These are phyloP conservation scores for Talaromyces trachyspermus DNA, from an alignment of 495 filamentous ascomycete species.

Conservation along the genomic window DNA sequence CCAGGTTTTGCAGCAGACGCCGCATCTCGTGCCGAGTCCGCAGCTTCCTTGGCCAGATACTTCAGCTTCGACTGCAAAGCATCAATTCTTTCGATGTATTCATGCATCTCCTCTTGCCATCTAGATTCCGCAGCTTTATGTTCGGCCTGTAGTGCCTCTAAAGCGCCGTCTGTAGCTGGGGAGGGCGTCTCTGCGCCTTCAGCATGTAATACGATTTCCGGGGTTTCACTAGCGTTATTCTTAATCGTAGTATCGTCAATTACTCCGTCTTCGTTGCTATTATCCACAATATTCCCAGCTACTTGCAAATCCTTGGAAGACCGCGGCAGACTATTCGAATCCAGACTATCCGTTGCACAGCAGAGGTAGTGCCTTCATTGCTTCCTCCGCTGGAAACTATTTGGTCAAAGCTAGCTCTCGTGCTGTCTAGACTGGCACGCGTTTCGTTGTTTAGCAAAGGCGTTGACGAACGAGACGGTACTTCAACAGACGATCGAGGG, in stretches of 20 bases:
- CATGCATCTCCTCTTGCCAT: constrained; percentile 72
- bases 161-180: constrained; percentile 8
- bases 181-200: constrained; percentile 2
- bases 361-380: constrained; percentile 9
- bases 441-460: constrained; percentile 28
- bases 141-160: constrained; percentile 47
- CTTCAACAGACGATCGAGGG: constrained; percentile 26
- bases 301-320: constrained; percentile 25
- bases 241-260: too few relatives aligned
- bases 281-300: constrained; percentile 6
- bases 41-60: constrained; percentile 73
- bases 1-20: constrained; percentile 53
- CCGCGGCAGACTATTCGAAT: constrained; percentile 25
- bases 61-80: constrained; percentile 84
- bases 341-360: constrained; percentile 22
- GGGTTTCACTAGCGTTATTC: constrained; percentile 10
- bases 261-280: neutral
- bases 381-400: constrained; percentile 7
- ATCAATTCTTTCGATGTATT: constrained; percentile 84
- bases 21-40: constrained; percentile 60
- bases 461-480: constrained; percentile 27
- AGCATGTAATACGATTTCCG: constrained; percentile 8
- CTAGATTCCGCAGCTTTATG: constrained; percentile 53
- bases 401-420: constrained; percentile 13
- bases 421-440: constrained; percentile 33